Evolutionary conservation across 2,329 filamentous ascomycete genomes (phyloP).

Genomic region (Aspergillus neoniger): DNA sequence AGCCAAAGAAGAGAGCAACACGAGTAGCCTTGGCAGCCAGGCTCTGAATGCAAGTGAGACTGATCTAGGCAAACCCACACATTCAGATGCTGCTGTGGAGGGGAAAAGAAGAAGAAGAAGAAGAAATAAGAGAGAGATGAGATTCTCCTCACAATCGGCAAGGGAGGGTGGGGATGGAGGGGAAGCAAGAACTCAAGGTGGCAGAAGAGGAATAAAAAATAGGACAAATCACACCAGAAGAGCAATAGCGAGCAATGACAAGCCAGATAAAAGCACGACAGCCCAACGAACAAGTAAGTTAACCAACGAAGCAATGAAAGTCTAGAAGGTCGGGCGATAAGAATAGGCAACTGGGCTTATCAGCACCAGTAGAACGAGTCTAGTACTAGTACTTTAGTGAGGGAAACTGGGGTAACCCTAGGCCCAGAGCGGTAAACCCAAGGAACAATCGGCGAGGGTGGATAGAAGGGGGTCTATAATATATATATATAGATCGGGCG

Average conservation of each 20-base stretch:
- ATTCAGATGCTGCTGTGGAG: neutral
- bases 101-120: neutral
- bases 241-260: slow-evolving; percentile 6
- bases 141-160: neutral
- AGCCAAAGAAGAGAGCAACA: slow-evolving; percentile 2
- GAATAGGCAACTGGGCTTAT: slow-evolving; percentile 15
- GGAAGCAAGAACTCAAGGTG: neutral
- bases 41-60: neutral
- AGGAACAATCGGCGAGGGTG: neutral
- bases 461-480: neutral
- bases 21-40: slow-evolving; percentile 6
- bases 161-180: neutral
- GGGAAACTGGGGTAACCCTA: slow-evolving; percentile 10
- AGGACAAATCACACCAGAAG: neutral
- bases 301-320: slow-evolving; percentile 7
- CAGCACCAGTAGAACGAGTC: neutral
- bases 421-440: slow-evolving; percentile 16
- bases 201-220: slow-evolving; percentile 6
- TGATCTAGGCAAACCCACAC: neutral
- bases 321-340: slow-evolving; percentile 20
- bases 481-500: neutral
- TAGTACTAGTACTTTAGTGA: neutral
- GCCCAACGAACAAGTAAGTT: neutral
- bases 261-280: slow-evolving; percentile 3
- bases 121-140: neutral